A percentile compares a stretch with the other conserved stretches of the same genome.
phyloP scores from a whole-genome alignment of 2,329 filamentous ascomycete species.

The Arthrobotrys pseudoclavata region DNA sequence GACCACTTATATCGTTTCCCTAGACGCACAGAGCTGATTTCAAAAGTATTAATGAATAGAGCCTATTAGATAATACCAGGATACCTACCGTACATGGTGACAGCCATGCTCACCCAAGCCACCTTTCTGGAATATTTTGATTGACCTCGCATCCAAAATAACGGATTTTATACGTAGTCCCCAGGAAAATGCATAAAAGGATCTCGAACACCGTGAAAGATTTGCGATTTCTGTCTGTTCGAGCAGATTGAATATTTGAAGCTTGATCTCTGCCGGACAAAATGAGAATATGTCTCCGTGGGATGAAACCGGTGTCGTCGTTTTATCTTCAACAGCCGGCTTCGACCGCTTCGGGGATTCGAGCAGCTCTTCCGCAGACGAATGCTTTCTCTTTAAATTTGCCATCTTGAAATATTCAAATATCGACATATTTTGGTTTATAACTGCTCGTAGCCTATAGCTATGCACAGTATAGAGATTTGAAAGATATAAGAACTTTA shows the following conservation, averaged over 20 bases:
- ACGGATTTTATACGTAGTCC: neutral
- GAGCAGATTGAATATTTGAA: neutral
- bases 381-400: constrained; percentile 9
- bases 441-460: too few species aligned
- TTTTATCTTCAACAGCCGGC: neutral
- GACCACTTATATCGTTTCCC: neutral
- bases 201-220: constrained; percentile 2
- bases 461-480: too few species aligned
- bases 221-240: neutral
- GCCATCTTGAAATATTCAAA: neutral
- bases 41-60: neutral
- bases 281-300: neutral
- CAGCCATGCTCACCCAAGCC: constrained; percentile 1
- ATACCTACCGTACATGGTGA: neutral
- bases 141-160: neutral
- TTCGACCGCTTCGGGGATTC: constrained; percentile 1
- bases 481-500: too few species aligned
- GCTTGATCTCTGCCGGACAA: constrained; percentile 2
- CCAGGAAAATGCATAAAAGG: neutral
- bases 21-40: neutral
- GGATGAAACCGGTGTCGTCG: neutral
- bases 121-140: neutral
- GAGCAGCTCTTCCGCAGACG: neutral
- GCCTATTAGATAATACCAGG: neutral
- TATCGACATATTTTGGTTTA: neutral